These are phyloP conservation scores for Hanseniaspora guilliermondii DNA, from an alignment of 805 yeast genomes.

Conservation along the genomic window DNA sequence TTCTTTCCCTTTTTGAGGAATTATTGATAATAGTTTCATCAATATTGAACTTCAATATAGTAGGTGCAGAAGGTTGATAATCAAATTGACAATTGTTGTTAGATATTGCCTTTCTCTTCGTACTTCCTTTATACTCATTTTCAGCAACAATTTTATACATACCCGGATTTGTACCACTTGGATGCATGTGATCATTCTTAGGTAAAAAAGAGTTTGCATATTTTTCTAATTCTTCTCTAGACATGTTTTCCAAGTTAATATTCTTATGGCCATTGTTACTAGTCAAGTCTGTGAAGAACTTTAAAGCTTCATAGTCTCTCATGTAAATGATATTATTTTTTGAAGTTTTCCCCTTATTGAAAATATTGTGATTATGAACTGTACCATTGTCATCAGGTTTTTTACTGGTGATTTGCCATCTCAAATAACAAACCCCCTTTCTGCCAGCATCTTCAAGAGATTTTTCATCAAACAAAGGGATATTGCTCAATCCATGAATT, in stretches of 20 bases:
- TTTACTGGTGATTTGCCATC: slow-evolving; percentile 46
- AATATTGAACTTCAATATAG: slow-evolving; percentile 33
- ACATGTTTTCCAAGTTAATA: neutral
- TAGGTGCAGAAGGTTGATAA: slow-evolving; percentile 27
- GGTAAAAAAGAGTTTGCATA: neutral
- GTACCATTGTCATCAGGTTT: slow-evolving; percentile 21
- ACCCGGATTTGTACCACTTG: slow-evolving; percentile 11
- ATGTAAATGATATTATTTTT: slow-evolving; percentile 13
- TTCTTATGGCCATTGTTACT: neutral
- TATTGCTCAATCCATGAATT: slow-evolving; percentile 62
- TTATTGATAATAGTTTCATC: slow-evolving; percentile 21
- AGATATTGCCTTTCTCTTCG: slow-evolving; percentile 34
- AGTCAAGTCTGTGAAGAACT: neutral
- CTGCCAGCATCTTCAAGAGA: slow-evolving; percentile 31
- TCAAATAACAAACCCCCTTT: slow-evolving; percentile 53
- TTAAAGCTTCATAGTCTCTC: slow-evolving; percentile 13
- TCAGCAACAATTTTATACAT: slow-evolving; percentile 11
- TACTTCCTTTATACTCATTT: slow-evolving; percentile 28
- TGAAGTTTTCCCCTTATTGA: slow-evolving; percentile 30
- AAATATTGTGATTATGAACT: slow-evolving; percentile 20
- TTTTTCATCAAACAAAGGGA: slow-evolving; percentile 36
- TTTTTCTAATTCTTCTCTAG: slow-evolving; percentile 1
- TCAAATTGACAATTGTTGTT: slow-evolving; percentile 45
- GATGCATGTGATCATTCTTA: slow-evolving; percentile 9
- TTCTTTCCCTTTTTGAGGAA: neutral